These are phyloP conservation scores for Paracamarosporium sp. DNA, from an alignment of 2,329 filamentous ascomycete species.

Conservation along the genomic window DNA sequence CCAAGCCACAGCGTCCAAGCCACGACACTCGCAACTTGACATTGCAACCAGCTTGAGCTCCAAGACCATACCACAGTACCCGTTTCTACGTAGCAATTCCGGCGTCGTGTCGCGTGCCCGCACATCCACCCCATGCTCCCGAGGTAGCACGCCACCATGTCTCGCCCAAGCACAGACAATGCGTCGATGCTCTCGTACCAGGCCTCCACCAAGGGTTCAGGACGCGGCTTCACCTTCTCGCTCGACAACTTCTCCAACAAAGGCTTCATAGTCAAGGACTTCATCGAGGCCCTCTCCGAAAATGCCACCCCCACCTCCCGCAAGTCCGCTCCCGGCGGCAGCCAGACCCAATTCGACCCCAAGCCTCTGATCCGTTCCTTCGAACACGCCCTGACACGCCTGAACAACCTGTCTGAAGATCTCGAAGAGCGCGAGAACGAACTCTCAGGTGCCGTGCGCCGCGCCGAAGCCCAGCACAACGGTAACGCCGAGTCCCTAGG, in stretches of 20 bases:
- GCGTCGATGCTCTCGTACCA: slow-evolving; percentile 50
- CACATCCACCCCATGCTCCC: slow-evolving; percentile 16
- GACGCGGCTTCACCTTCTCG: slow-evolving; percentile 79
- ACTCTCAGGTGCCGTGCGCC: slow-evolving; percentile 84
- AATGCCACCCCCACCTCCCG: slow-evolving; percentile 79
- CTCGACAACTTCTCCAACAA: slow-evolving; percentile 73
- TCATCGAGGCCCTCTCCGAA: slow-evolving; percentile 91
- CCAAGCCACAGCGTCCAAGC: slow-evolving; percentile 31
- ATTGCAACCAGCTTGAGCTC: not conserved
- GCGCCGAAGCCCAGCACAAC: slow-evolving; percentile 90
- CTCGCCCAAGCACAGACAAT: slow-evolving; percentile 46
- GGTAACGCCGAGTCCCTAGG: slow-evolving; percentile 88
- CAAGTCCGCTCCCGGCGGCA: slow-evolving; percentile 68
- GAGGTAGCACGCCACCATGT: slow-evolving; percentile 35
- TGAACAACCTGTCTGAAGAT: slow-evolving; percentile 78
- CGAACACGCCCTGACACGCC: slow-evolving; percentile 74
- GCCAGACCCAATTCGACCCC: slow-evolving; percentile 74
- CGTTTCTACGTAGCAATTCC: not conserved
- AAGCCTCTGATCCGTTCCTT: slow-evolving; percentile 97
- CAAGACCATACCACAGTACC: not conserved
- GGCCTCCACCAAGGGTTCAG: slow-evolving; percentile 50
- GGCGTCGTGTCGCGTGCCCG: not conserved
- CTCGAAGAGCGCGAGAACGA: slow-evolving; percentile 91
- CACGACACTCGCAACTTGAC: not conserved
- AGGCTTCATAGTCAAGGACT: slow-evolving; percentile 98